These are phyloP conservation scores for Verbena officinalis DNA, from an alignment of 257 asterid genomes.

Conservation along the genomic window DNA sequence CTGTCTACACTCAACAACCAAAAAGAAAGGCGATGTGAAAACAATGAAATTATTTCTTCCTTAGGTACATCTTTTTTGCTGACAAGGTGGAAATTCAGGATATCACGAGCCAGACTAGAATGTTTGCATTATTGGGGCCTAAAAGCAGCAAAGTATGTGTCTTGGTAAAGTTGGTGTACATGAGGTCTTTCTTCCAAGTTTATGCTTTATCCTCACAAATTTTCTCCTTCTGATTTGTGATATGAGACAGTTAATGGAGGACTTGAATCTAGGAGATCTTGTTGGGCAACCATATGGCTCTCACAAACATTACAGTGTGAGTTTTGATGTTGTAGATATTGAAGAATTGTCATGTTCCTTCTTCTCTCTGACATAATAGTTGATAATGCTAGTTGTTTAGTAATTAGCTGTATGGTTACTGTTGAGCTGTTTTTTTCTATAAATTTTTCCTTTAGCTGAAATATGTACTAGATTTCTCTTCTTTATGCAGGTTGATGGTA, in stretches of 20 bases:
- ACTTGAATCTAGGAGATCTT: conserved; percentile 70
- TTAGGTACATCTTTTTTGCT: conserved; percentile 88
- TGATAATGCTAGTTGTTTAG: conserved; percentile 14
- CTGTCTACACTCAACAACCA: conserved; percentile 13
- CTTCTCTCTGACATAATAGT: conserved; percentile 7
- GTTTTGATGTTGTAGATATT: conserved; percentile 20
- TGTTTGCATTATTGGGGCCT: conserved; percentile 83
- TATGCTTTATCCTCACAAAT: conserved; percentile 25
- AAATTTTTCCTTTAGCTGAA: conserved; percentile 17
- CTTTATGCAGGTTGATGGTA: conserved; percentile 74
- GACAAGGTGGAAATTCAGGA: conserved; percentile 95
- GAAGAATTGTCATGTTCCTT: conserved; percentile 19
- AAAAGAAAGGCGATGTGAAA: neutral
- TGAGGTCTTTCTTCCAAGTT: conserved; percentile 23
- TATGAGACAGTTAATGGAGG: conserved; percentile 71
- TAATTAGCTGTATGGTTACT: neutral
- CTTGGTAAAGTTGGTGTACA: conserved; percentile 21
- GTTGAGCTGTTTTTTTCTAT: conserved; percentile 5
- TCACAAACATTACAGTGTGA: conserved; percentile 87
- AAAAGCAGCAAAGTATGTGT: conserved; percentile 64
- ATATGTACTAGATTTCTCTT: conserved; percentile 13
- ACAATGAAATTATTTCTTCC: conserved; percentile 22
- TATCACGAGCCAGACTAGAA: conserved; percentile 73
- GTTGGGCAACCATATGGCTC: conserved; percentile 88
- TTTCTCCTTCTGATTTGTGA: conserved; percentile 32